A percentile compares a stretch with the other conserved stretches of the same genome.
These are phyloP conservation scores for Rhododendron williamsianum DNA, from an alignment of 148 eudicot species.

Conservation along the genomic window DNA sequence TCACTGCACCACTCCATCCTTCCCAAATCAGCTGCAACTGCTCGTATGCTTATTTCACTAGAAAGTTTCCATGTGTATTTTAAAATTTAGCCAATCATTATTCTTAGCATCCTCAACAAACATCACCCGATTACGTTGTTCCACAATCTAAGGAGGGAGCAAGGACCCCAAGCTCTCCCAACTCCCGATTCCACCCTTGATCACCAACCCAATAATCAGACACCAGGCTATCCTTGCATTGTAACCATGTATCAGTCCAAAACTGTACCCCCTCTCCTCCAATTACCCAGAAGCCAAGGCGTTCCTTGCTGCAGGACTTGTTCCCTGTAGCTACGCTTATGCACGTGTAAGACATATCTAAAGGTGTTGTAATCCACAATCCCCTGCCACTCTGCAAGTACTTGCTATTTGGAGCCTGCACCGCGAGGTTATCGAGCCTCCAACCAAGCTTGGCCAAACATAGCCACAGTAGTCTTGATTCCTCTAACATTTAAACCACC, in stretches of 20 bases:
- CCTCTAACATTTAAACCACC: not conserved
- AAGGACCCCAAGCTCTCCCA: not conserved
- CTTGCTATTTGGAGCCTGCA: not conserved
- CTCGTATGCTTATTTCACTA: not conserved
- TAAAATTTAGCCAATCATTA: not conserved
- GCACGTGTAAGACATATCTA: not conserved
- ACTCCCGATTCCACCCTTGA: not conserved
- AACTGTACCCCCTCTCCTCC: not conserved
- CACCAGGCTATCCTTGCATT: not conserved
- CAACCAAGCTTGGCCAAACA: not conserved
- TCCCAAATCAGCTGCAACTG: not conserved
- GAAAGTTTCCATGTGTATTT: not conserved
- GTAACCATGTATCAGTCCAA: not conserved
- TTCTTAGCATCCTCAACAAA: not conserved
- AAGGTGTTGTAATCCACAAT: not conserved
- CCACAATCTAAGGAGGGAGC: not conserved
- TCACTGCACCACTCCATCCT: not conserved
- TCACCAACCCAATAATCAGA: not conserved
- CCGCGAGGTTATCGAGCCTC: not conserved
- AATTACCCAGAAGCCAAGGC: not conserved
- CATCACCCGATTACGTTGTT: not conserved
- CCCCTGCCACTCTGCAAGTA: not conserved
- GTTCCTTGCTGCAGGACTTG: not conserved
- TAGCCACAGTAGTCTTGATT: not conserved
- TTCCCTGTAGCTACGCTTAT: not conserved